Conservation (phyloP, 371 early-diverging fungal genomes). For the Apophysomyces trapeziformis region DNA sequence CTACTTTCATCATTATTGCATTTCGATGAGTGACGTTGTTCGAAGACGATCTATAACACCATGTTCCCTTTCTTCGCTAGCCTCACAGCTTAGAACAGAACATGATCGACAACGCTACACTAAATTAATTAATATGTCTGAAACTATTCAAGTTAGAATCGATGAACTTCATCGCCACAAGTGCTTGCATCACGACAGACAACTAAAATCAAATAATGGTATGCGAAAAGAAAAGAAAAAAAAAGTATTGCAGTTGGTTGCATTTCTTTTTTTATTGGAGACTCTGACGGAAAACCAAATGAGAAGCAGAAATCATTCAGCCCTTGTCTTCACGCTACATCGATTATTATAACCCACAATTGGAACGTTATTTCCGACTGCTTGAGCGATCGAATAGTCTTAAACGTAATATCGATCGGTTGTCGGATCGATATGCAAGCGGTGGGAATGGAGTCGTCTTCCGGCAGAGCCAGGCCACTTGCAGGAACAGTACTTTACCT, state of each 20-base stretch:
- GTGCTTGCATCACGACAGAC: constrained; percentile 1
- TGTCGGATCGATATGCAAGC: constrained; percentile 18
- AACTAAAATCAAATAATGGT: background rate
- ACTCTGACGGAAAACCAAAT: background rate
- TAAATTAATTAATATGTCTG: constrained; percentile 21
- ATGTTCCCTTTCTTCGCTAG: background rate
- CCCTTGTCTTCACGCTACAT: constrained; percentile 3
- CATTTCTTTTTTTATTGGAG: background rate
- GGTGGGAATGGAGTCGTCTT: constrained; percentile 1
- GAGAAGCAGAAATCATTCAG: constrained; percentile 9
- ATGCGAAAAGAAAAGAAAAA: background rate
- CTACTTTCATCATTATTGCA: background rate
- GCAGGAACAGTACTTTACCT: background rate
- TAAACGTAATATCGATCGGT: constrained; percentile 12
- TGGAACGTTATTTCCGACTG: constrained; percentile 24
- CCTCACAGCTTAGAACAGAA: constrained; percentile 6
- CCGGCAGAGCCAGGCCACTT: background rate
- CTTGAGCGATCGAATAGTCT: constrained; percentile 23
- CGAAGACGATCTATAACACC: constrained; percentile 1
- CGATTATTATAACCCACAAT: constrained; percentile 3
- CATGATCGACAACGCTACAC: constrained; percentile 24
- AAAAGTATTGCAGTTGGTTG: background rate
- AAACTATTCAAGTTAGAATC: constrained; percentile 17
- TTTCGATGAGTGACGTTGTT: background rate
- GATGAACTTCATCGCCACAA: constrained; percentile 16